Evolutionary conservation across 805 yeast genomes (phyloP), one percentile per base, ranked within the genome.

Genomic region (Komagataella kurtzmanii): DNA sequence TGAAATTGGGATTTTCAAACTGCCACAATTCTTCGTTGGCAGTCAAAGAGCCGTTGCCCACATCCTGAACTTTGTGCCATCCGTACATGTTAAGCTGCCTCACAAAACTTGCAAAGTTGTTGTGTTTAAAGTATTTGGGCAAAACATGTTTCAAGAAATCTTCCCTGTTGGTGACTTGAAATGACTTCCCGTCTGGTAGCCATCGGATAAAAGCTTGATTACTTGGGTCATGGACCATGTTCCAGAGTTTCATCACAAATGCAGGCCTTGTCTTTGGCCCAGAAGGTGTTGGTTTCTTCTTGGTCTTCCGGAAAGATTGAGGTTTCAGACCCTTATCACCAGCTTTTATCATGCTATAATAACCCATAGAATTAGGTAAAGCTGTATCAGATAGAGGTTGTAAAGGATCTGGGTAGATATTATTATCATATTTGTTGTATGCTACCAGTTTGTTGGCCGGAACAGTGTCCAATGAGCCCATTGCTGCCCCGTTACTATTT

Each of bases 11-110:
- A 56, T 89, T 88, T 55, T 80, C 82, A 69, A 93, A 93, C 66
- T 89, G 95, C 86, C 90, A 84, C 52, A 81, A 76, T 60, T 93
- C 98, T 52, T 90, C 97, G 46, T 69, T 68, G 53, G 70, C 73
- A 52, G 76, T 74, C 54, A 81, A 67, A 3, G 90, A 76, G 2
- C 95, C 97, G 23, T 85, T 76, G 53, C 70, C 85, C 19, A 90
- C 80, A 66, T 93, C 98, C 67, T 93, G 99, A 3, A 93, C 93
- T 67, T 93, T 93, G 70, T 90, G 98, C 97, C 97, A 93, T 8
- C 99, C 99, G 64, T 93, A 93, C 99, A 93, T 91, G 68, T 91
- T 91, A 60, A 91, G 74, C 64, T 91, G 99, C 55, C 99, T 80
- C 14, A 93, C 98, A 74, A 93, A 93, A 36, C 93, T 83, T 18